These are phyloP conservation scores for Pseudocercospora eumusae DNA, from an alignment of 2,329 filamentous ascomycete species.

Conservation along the genomic window DNA sequence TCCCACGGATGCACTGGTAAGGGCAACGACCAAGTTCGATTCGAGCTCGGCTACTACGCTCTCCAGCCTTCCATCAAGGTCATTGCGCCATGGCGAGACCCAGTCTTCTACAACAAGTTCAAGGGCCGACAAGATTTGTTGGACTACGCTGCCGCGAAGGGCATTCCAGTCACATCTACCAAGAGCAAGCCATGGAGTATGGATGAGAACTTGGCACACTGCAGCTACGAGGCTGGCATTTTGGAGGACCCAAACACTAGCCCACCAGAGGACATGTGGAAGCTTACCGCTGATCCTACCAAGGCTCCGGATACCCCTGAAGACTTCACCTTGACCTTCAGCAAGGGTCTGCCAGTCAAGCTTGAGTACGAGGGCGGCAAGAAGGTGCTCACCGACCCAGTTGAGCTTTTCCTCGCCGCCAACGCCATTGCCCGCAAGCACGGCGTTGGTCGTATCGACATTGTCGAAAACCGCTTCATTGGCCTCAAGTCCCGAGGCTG, in stretches of 20 bases:
- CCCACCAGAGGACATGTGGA: constrained; percentile 80
- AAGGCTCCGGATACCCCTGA: constrained; percentile 70
- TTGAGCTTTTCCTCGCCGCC: constrained; percentile 70
- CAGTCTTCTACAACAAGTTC: constrained; percentile 70
- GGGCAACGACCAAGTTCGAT: constrained; percentile 67
- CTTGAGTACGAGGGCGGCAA: constrained; percentile 57
- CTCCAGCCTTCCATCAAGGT: constrained; percentile 67
- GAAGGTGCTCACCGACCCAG: constrained; percentile 65
- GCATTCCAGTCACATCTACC: constrained; percentile 71
- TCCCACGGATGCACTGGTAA: constrained; percentile 62
- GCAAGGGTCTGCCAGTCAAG: constrained; percentile 73
- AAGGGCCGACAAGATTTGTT: constrained; percentile 71
- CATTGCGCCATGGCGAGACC: constrained; percentile 73
- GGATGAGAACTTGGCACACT: constrained; percentile 74
- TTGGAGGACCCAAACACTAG: constrained; percentile 66
- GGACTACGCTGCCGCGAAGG: constrained; percentile 66
- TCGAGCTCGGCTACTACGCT: constrained; percentile 64
- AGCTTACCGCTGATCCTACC: constrained; percentile 64
- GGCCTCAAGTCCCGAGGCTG: constrained; percentile 79
- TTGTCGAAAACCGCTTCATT: constrained; percentile 79
- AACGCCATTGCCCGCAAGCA: constrained; percentile 71
- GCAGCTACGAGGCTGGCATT: constrained; percentile 76
- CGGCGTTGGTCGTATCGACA: constrained; percentile 79
- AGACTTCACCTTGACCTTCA: constrained; percentile 71
- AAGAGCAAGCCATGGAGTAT: constrained; percentile 71